Evolutionary conservation across 2,329 filamentous ascomycete species (phyloP).

Genomic region (Exophiala xenobiotica): DNA sequence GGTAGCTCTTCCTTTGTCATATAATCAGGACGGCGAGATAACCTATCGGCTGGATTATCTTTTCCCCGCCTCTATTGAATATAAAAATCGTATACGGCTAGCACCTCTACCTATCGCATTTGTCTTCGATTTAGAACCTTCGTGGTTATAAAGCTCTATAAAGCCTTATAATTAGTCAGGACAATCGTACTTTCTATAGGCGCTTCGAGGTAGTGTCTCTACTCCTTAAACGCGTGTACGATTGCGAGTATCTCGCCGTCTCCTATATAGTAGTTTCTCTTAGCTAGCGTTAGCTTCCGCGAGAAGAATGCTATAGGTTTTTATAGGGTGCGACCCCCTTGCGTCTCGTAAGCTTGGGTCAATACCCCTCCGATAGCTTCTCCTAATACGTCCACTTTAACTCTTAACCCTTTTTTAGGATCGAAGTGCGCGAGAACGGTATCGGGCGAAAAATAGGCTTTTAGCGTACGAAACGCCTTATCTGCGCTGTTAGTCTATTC

Average conservation of each 20-base stretch:
- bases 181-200: conserved; percentile 9
- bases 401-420: conserved; percentile 13
- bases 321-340: conserved; percentile 12
- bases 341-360: conserved; percentile 12
- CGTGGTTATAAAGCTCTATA: conserved; percentile 33
- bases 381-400: conserved; percentile 30
- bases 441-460: conserved; percentile 25
- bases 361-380: conserved; percentile 25
- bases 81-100: conserved; percentile 1
- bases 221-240: conserved; percentile 31
- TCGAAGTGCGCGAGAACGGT: conserved; percentile 24
- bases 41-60: not conserved
- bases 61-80: not conserved
- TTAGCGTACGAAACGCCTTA: conserved; percentile 29
- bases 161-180: conserved; percentile 32
- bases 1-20: not conserved
- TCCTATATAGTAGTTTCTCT: conserved; percentile 15
- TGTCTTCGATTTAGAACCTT: conserved; percentile 24
- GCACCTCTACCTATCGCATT: conserved; percentile 4
- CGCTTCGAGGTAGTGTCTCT: conserved; percentile 29
- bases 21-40: not conserved
- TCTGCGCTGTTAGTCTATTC: conserved; percentile 9
- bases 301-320: conserved; percentile 16
- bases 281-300: conserved; percentile 3
- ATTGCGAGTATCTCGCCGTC: conserved; percentile 24